Conservation (phyloP, 257 asterid species). For the Petrea volubilis region DNA sequence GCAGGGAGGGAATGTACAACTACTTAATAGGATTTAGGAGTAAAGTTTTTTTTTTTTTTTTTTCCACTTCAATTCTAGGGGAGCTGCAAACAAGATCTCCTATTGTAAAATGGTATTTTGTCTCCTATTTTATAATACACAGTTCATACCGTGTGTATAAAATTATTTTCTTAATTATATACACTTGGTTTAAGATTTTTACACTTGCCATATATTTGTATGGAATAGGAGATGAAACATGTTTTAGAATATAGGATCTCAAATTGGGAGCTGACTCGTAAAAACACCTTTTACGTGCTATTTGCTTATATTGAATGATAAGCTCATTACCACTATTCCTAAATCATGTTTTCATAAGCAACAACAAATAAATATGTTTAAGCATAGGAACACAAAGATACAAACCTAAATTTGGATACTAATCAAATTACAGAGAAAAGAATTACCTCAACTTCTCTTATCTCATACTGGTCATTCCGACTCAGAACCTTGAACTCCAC, state of each 20-base stretch:
- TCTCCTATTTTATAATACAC: no score
- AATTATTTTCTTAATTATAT: no score
- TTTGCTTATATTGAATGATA: neutral
- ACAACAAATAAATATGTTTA: neutral
- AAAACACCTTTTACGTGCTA: no score
- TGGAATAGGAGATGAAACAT: no score
- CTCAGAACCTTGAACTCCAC: slow-evolving; percentile 71
- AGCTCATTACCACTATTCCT: neutral
- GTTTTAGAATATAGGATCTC: no score
- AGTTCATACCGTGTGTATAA: no score
- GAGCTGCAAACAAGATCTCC: no score
- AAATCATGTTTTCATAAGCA: neutral
- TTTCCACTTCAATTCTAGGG: no score
- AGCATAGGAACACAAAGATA: neutral
- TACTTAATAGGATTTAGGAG: neutral
- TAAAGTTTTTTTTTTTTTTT: neutral
- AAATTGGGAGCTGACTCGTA: neutral
- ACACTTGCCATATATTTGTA: no score
- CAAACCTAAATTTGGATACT: neutral
- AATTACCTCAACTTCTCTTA: slow-evolving; percentile 79
- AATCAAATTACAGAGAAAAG: neutral
- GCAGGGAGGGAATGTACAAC: no score
- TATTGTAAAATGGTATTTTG: no score
- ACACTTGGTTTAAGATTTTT: no score
- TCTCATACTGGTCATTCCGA: slow-evolving; percentile 62